Evolutionary conservation across 768 basidiomycete species (phyloP).

Genomic region (Peribolospora kevripleyi): DNA sequence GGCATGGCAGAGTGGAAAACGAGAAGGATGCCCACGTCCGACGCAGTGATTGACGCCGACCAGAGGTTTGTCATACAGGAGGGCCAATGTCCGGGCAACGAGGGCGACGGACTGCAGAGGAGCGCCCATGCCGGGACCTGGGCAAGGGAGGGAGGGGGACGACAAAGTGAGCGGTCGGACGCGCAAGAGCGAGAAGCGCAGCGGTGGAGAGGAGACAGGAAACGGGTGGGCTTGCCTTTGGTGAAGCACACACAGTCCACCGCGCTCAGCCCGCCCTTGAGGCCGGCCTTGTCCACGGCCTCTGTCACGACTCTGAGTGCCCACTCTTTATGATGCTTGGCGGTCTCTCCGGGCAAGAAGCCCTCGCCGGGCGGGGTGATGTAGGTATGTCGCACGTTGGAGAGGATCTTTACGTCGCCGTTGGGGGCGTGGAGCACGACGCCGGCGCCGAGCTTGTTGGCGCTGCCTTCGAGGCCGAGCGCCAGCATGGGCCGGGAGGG

Average conservation of each 20-base stretch:
- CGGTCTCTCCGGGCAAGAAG: constrained; percentile 86
- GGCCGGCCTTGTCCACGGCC: constrained; percentile 39
- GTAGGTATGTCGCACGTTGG: constrained; percentile 93
- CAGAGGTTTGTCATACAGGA: constrained; percentile 70
- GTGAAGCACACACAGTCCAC: constrained; percentile 92
- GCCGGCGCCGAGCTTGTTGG: constrained; percentile 91
- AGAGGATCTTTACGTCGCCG: constrained; percentile 49
- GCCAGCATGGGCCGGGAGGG: constrained; percentile 29
- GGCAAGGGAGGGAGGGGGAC: neutral
- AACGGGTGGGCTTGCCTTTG: constrained; percentile 39
- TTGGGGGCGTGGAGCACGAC: constrained; percentile 57
- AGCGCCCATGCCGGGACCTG: constrained; percentile 98
- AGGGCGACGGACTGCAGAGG: constrained; percentile 85
- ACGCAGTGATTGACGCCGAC: constrained; percentile 98
- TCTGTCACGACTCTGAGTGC: constrained; percentile 52
- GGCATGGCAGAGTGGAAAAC: neutral
- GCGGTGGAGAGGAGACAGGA: neutral
- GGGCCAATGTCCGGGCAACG: constrained; percentile 69
- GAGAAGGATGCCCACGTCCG: constrained; percentile 37
- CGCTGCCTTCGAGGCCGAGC: constrained; percentile 91
- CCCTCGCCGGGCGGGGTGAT: constrained; percentile 96
- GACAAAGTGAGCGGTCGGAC: neutral
- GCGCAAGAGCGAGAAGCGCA: neutral
- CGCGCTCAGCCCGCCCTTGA: constrained; percentile 36
- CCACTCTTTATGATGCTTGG: constrained; percentile 89